Percentiles rank a stretch among this genome's conserved stretches.
These are phyloP conservation scores for Nymphaea colorata DNA, from an alignment of 164 flowering plant genomes.

Conservation along the genomic window DNA sequence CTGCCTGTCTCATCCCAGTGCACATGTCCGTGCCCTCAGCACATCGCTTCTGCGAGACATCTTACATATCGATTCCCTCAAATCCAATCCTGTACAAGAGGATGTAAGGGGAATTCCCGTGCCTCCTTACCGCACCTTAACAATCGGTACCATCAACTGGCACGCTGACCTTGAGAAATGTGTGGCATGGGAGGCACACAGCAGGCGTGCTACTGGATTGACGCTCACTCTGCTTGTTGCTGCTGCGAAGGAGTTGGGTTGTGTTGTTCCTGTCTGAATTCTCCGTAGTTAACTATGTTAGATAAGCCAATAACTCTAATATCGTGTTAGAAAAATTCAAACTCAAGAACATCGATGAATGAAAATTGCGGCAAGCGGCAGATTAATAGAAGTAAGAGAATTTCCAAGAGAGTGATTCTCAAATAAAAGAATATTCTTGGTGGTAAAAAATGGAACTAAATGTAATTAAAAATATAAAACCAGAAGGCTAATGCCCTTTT, in stretches of 20 bases:
- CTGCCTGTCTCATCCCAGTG: slow-evolving; percentile 94
- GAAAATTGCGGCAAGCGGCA: too few relatives aligned
- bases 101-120: slow-evolving; percentile 21
- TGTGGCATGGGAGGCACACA: slow-evolving; percentile 79
- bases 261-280: slow-evolving; percentile 36
- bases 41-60: slow-evolving; percentile 80
- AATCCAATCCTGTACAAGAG: slow-evolving; percentile 17
- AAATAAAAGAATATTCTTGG: too few relatives aligned
- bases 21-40: slow-evolving; percentile 93
- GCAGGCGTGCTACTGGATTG: slow-evolving; percentile 47
- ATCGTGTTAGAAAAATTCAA: too few relatives aligned
- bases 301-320: too few relatives aligned
- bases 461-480: too few relatives aligned
- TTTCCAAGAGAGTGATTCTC: too few relatives aligned
- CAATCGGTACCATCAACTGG: slow-evolving; percentile 48
- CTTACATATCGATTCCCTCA: slow-evolving; percentile 29
- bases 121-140: slow-evolving; percentile 28
- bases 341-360: too few relatives aligned
- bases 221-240: slow-evolving; percentile 43
- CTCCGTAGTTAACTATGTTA: too few relatives aligned
- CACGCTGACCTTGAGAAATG: slow-evolving; percentile 62
- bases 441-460: too few relatives aligned
- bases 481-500: too few relatives aligned
- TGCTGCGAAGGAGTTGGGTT: slow-evolving; percentile 79
- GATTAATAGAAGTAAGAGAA: too few relatives aligned